Evolutionary conservation across 73 alveolate genomes (phyloP).

Genomic region (Symbiodinium natans): DNA sequence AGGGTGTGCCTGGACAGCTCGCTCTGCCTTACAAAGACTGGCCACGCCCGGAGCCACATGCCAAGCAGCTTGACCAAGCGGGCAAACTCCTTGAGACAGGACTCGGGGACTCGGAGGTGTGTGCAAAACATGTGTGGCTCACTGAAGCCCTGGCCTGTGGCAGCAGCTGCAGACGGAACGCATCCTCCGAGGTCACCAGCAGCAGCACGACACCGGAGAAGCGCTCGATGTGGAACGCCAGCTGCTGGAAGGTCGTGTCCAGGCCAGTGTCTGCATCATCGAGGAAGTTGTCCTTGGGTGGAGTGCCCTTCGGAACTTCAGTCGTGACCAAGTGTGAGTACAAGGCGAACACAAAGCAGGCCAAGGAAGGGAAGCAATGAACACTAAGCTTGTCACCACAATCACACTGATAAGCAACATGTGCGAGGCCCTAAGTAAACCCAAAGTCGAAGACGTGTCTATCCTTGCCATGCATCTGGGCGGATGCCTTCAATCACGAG

Average conservation of each 20-base stretch:
- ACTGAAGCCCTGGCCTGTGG: conserved; percentile 24
- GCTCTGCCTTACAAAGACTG: no score
- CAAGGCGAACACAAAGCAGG: no score
- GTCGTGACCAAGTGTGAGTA: no score
- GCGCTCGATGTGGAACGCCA: conserved; percentile 89
- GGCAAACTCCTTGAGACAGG: conserved; percentile 32
- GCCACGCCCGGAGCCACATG: no score
- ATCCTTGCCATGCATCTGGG: background rate
- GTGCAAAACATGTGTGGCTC: background rate
- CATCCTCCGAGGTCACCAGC: conserved; percentile 82
- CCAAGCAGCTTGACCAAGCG: conserved; percentile 23
- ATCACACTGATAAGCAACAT: no score
- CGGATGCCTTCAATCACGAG: conserved; percentile 80
- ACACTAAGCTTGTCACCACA: no score
- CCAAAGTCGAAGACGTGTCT: no score
- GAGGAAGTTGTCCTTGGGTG: conserved; percentile 48
- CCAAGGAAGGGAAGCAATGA: no score
- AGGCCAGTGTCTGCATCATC: conserved; percentile 59
- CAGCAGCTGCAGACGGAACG: conserved; percentile 72
- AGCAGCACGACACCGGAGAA: conserved; percentile 79
- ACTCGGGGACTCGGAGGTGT: background rate
- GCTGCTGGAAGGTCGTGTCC: conserved; percentile 72
- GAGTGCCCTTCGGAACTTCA: no score
- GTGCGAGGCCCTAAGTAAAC: no score
- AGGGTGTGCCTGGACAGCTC: no score